phyloP scores from a whole-genome alignment of 2,329 filamentous ascomycete genomes.

The Emergomyces orientalis region DNA sequence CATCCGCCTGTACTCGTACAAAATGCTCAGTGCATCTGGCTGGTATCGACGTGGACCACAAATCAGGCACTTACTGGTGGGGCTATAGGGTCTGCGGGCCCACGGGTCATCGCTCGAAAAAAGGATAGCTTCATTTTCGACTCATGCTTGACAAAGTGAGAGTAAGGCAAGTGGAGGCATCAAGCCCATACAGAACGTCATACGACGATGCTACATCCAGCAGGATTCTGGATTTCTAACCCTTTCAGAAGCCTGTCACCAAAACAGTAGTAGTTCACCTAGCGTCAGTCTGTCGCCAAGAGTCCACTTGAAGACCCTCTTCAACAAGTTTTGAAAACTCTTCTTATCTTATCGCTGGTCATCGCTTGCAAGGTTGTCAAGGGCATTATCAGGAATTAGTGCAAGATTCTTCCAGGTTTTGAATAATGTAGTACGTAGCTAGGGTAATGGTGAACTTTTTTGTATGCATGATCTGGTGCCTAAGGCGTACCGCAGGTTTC shows the following conservation, averaged over 20 bases:
- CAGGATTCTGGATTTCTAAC: background rate
- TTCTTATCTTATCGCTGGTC: background rate
- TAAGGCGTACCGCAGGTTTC: constrained; percentile 4
- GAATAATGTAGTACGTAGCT: background rate
- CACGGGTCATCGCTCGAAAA: no score
- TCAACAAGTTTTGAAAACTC: background rate
- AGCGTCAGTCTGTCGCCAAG: background rate
- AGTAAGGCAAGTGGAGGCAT: no score
- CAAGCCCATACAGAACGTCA: no score
- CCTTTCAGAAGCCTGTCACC: background rate
- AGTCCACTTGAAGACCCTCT: background rate
- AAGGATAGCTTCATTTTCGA: no score
- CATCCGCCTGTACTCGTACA: background rate
- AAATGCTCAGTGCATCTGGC: background rate
- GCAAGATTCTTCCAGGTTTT: background rate
- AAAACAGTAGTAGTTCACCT: background rate
- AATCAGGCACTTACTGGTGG: background rate
- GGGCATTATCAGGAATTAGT: background rate
- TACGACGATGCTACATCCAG: background rate
- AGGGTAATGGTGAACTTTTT: no score
- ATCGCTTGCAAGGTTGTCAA: background rate
- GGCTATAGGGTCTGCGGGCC: no score
- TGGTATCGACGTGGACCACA: background rate
- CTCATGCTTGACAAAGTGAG: no score
- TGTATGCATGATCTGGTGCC: no score